Evolutionary conservation across 495 filamentous ascomycete genomes (phyloP).

Genomic region (Parathielavia appendiculata): DNA sequence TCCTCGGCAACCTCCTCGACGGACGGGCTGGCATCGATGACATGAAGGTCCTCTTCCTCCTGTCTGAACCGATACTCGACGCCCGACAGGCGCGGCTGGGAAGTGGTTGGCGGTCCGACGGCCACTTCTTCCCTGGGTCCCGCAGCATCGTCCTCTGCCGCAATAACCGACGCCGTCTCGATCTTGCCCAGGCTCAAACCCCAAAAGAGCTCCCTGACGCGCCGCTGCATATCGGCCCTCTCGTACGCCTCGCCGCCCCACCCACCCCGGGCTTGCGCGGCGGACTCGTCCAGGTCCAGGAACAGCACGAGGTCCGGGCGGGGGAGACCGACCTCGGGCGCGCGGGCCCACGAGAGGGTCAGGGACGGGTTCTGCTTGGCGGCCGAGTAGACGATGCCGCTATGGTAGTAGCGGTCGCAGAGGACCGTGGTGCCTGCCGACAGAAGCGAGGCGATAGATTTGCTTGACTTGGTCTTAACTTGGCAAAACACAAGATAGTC

Average conservation of each 20-base stretch:
- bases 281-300: constrained; percentile 67
- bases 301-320: constrained; percentile 85
- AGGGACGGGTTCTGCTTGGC: constrained; percentile 73
- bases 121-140: constrained; percentile 24
- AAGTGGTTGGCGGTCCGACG: constrained; percentile 19
- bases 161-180: constrained; percentile 20
- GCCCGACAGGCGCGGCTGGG: constrained; percentile 12
- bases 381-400: constrained; percentile 90
- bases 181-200: constrained; percentile 45
- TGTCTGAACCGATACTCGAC: constrained; percentile 42
- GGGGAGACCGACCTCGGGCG: constrained; percentile 82
- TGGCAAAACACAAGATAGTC: not conserved
- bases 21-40: constrained; percentile 48
- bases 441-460: constrained; percentile 58
- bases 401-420: constrained; percentile 91
- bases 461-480: constrained; percentile 29
- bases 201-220: constrained; percentile 71
- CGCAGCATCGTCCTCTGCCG: constrained; percentile 7
- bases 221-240: constrained; percentile 71
- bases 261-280: constrained; percentile 69
- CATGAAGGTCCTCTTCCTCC: constrained; percentile 51
- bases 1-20: constrained; percentile 49
- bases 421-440: constrained; percentile 65
- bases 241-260: constrained; percentile 90
- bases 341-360: constrained; percentile 67